Percentiles rank a stretch among this genome's conserved stretches.
Conservation (phyloP, 176 grass and related monocot species). For the Miscanthus lutarioriparius region DNA sequence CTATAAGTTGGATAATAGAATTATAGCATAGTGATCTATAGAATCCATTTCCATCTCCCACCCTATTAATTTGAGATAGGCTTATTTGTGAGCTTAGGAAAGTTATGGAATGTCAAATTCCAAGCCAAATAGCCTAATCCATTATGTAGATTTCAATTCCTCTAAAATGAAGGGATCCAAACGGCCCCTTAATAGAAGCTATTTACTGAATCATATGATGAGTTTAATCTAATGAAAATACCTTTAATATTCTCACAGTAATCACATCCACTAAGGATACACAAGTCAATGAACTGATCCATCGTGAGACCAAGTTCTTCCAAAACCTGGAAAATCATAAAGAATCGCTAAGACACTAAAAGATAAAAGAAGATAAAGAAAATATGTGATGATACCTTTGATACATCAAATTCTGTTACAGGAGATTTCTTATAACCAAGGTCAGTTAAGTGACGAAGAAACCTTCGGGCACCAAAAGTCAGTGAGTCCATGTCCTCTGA, state of each 20-base stretch:
- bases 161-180: too few species aligned
- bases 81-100: too few species aligned
- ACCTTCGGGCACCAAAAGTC: slow-evolving; percentile 76
- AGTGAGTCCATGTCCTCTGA: slow-evolving; percentile 97
- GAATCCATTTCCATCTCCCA: too few species aligned
- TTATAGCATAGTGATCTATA: too few species aligned
- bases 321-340: slow-evolving; percentile 63
- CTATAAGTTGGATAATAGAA: too few species aligned
- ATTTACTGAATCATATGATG: slow-evolving; percentile 3
- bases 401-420: slow-evolving; percentile 88
- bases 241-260: slow-evolving; percentile 94
- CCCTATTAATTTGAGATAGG: too few species aligned
- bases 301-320: slow-evolving; percentile 82
- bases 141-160: too few species aligned
- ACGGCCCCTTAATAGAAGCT: background rate
- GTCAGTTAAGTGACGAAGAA: slow-evolving; percentile 91
- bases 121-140: too few species aligned
- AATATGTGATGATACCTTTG: slow-evolving; percentile 50
- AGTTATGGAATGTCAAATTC: too few species aligned
- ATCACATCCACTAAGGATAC: slow-evolving; percentile 93
- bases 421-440: slow-evolving; percentile 76
- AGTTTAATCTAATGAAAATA: slow-evolving; percentile 23
- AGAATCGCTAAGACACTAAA: background rate
- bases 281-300: slow-evolving; percentile 95
- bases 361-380: background rate